Evolutionary conservation across 306 rosid genomes (phyloP).

Genomic region (Quercus parvula): DNA sequence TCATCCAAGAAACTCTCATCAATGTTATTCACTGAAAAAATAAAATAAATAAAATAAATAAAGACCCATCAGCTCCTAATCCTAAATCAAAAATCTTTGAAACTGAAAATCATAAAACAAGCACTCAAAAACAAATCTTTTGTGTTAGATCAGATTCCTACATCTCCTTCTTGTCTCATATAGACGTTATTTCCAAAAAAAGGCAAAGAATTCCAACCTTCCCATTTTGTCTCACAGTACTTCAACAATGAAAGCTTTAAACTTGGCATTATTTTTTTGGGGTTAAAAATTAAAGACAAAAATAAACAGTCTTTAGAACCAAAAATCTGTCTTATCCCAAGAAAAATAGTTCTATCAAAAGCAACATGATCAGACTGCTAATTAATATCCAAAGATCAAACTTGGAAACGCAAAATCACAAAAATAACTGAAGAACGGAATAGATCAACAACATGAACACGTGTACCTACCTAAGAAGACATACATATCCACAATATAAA

Average conservation of each 20-base stretch:
- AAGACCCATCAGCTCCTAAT: neutral
- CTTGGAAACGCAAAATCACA: conserved; percentile 1
- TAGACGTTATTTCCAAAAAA: neutral
- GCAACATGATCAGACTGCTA: neutral
- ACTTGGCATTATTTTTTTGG: neutral
- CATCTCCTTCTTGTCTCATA: neutral
- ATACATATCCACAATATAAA: neutral
- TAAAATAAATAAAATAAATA: neutral
- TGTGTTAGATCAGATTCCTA: neutral
- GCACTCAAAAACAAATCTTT: neutral
- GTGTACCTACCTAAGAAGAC: neutral
- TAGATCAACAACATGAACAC: conserved; percentile 1
- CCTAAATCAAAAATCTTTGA: neutral
- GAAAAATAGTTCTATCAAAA: neutral
- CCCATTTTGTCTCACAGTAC: neutral
- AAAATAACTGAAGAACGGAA: neutral
- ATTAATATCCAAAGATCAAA: conserved; percentile 5
- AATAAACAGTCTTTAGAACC: neutral
- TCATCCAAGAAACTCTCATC: conserved; percentile 49
- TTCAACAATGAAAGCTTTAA: neutral
- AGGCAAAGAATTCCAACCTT: neutral
- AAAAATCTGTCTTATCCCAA: neutral
- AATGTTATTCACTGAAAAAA: conserved; percentile 5
- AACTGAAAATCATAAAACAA: neutral
- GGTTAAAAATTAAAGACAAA: neutral